Evolutionary conservation across 768 basidiomycete genomes (phyloP).

Genomic region (Sporobolomyces roseus): DNA sequence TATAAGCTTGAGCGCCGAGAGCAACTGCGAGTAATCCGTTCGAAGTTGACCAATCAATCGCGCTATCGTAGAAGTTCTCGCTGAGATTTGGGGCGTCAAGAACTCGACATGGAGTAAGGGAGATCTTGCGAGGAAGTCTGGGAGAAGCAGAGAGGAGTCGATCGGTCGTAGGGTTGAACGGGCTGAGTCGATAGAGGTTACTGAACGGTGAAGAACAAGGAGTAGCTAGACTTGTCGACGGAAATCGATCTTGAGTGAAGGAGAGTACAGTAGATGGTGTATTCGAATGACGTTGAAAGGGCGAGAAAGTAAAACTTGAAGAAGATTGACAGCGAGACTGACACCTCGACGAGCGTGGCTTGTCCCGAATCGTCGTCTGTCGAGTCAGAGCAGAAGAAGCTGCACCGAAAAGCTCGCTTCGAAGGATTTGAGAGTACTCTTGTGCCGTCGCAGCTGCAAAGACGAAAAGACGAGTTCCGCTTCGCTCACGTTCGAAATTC

Average conservation of each 20-base stretch:
- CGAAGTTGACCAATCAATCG: slow-evolving; percentile 9
- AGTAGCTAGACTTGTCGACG: not conserved
- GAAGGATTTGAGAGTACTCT: not conserved
- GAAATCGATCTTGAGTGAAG: not conserved
- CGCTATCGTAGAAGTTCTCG: slow-evolving; percentile 8
- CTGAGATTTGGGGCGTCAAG: slow-evolving; percentile 6
- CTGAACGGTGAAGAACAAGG: not conserved
- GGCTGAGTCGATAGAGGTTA: not conserved
- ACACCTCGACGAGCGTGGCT: too few relatives aligned
- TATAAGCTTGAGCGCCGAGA: slow-evolving; percentile 6
- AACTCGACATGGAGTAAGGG: slow-evolving; percentile 1
- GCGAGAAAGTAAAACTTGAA: too few relatives aligned
- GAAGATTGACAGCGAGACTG: too few relatives aligned
- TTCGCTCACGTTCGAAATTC: not conserved
- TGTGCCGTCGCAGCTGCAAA: not conserved
- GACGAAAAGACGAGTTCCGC: not conserved
- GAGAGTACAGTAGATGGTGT: not conserved
- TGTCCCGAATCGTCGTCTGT: too few relatives aligned
- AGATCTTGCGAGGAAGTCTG: slow-evolving; percentile 1
- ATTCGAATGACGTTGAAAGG: not conserved
- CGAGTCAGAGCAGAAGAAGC: not conserved
- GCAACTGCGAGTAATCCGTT: slow-evolving; percentile 13
- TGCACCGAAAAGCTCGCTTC: slow-evolving; percentile 4
- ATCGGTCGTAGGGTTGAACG: slow-evolving; percentile 7
- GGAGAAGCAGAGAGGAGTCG: not conserved